A percentile compares a stretch with the other conserved stretches of the same genome.
These are phyloP conservation scores for Lasiodiplodia sp. DNA, from an alignment of 2,329 filamentous ascomycete species.

Conservation along the genomic window DNA sequence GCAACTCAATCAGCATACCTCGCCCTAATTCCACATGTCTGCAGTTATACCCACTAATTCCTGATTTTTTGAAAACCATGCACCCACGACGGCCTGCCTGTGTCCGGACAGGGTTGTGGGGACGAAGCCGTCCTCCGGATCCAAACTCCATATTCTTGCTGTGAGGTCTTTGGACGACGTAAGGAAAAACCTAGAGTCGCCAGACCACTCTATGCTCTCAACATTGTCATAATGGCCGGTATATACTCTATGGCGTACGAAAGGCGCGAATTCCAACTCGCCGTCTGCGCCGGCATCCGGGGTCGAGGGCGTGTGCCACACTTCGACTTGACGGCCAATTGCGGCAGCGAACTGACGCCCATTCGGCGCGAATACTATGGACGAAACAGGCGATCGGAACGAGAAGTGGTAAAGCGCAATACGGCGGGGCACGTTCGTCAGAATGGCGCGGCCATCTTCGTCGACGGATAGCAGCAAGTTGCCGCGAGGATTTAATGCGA, in stretches of 20 bases:
- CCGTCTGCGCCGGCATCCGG: conserved; percentile 80
- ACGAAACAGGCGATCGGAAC: conserved; percentile 83
- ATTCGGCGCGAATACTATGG: conserved; percentile 88
- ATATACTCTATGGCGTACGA: conserved; percentile 85
- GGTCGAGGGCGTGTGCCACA: conserved; percentile 94
- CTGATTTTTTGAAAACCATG: conserved; percentile 96
- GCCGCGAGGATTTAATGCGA: conserved; percentile 87
- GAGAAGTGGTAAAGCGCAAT: conserved; percentile 94
- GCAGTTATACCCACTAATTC: conserved; percentile 66
- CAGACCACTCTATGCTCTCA: conserved; percentile 90
- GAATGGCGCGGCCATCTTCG: conserved; percentile 90
- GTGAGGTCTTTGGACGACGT: conserved; percentile 92
- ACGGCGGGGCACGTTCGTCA: conserved; percentile 87
- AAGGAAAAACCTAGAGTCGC: conserved; percentile 93
- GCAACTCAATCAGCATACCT: conserved; percentile 18
- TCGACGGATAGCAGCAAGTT: conserved; percentile 94
- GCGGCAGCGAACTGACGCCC: conserved; percentile 91
- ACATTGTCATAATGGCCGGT: conserved; percentile 89
- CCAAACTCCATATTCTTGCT: conserved; percentile 91
- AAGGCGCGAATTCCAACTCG: conserved; percentile 92
- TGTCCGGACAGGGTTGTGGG: conserved; percentile 92
- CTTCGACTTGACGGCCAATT: conserved; percentile 84
- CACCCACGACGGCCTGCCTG: conserved; percentile 86
- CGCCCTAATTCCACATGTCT: background rate
- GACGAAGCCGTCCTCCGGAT: conserved; percentile 84